Evolutionary conservation across 2,329 filamentous ascomycete species (phyloP).

Genomic region (Trichoderma sp.): DNA sequence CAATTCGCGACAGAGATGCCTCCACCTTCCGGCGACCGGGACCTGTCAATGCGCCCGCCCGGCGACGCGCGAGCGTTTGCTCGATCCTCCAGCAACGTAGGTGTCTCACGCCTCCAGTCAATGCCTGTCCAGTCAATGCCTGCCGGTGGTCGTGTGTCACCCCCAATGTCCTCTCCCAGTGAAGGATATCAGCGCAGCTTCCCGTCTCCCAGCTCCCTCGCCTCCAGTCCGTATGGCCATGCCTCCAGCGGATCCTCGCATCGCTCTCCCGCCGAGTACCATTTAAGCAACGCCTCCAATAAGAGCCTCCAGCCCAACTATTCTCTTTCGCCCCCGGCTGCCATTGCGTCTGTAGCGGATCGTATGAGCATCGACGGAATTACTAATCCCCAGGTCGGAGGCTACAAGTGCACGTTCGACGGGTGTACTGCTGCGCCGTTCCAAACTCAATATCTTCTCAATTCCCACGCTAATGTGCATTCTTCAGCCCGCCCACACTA

Average conservation of each 20-base stretch:
- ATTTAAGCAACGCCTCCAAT: conserved; percentile 48
- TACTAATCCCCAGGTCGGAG: conserved; percentile 55
- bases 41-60: conserved; percentile 35
- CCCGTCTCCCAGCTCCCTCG: conserved; percentile 52
- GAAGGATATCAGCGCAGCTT: conserved; percentile 52
- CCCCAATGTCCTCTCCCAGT: conserved; percentile 54
- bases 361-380: conserved; percentile 63
- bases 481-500: conserved; percentile 68
- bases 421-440: conserved; percentile 75
- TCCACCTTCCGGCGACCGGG: conserved; percentile 41
- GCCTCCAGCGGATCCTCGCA: conserved; percentile 41
- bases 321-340: conserved; percentile 48
- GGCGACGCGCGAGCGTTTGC: conserved; percentile 37
- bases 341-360: conserved; percentile 48
- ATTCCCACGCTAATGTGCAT: conserved; percentile 77
- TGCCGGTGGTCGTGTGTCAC: conserved; percentile 42
- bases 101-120: conserved; percentile 39
- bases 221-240: conserved; percentile 47
- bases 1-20: conserved; percentile 39
- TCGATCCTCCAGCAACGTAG: conserved; percentile 44
- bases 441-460: conserved; percentile 76
- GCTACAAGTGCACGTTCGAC: conserved; percentile 60
- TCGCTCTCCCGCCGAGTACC: conserved; percentile 48
- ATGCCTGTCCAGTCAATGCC: conserved; percentile 40
- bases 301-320: conserved; percentile 54